Conservation (phyloP, 1,284 basidiomycete genomes). For the Heterobasidion annosum region DNA sequence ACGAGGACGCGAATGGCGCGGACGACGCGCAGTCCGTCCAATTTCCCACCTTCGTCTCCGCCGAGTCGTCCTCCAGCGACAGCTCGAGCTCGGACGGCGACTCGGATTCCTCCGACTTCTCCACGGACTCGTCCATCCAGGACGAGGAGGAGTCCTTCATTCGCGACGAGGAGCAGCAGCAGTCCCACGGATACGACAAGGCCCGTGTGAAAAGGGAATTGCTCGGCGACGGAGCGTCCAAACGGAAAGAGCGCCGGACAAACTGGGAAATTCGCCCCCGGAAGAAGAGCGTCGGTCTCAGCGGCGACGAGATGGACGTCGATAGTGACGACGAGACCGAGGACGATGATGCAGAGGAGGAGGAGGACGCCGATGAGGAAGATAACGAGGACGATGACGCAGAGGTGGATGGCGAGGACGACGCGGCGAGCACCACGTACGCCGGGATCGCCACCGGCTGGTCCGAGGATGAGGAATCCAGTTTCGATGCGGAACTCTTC, state of each 20-base stretch:
- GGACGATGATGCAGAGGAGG: constrained; percentile 32
- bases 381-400: constrained; percentile 30
- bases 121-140: constrained; percentile 11
- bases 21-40: constrained; percentile 11
- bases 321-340: constrained; percentile 45
- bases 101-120: constrained; percentile 10
- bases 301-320: constrained; percentile 19
- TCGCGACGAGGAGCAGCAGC: constrained; percentile 30
- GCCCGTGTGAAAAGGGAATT: constrained; percentile 46
- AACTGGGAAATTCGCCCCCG: constrained; percentile 63
- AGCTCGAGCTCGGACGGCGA: constrained; percentile 3
- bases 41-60: constrained; percentile 67
- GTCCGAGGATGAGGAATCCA: constrained; percentile 59
- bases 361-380: constrained; percentile 18
- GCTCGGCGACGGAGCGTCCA: constrained; percentile 34
- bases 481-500: constrained; percentile 72
- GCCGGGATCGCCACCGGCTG: constrained; percentile 57
- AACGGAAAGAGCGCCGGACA: constrained; percentile 37
- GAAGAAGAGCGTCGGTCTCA: constrained; percentile 53
- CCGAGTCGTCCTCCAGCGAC: constrained; percentile 17
- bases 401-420: constrained; percentile 29
- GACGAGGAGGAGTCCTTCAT: constrained; percentile 57
- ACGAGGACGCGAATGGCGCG: constrained; percentile 26
- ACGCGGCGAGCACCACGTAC: constrained; percentile 27
- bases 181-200: constrained; percentile 26